Evolutionary conservation across 2,329 filamentous ascomycete species (phyloP), one percentile per base, ranked within the genome.

Genomic region (Herpotrichia juniperi): DNA sequence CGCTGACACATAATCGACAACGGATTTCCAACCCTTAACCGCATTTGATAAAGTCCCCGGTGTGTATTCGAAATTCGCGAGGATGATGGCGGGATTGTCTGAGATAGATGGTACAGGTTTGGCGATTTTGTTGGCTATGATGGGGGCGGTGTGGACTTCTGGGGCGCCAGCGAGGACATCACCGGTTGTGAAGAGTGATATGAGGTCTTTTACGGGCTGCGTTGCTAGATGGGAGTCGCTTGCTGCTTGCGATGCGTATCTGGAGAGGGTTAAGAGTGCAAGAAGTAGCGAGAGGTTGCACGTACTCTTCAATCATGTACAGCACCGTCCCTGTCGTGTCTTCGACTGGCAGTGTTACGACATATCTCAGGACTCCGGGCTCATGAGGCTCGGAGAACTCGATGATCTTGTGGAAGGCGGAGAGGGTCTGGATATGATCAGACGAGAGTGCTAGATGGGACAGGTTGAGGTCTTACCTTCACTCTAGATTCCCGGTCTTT

Each of bases 251-350:
- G 58, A 58, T 21, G 63, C 57, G 34, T 67, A 67, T 48, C 58
- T 61, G 30, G 19, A 12, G 19, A 39, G 25, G 16, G 11, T 7
- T n/a, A 25, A 7, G 22, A 12, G 19, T 19, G 11, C 19, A 2
- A 40, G 34, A 6, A 48, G 22, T 3, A 12, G 25, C 3, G n/a
- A 9, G 19, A n/a, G 21, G 22, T 35, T 35, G 26, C 10, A 24
- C 53, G n/a, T 51, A 57, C 57, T 66, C 63, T 50, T 66, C 64
- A 25, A 68, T 63, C 62, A 66, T 66, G 35, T 66, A 68, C 12
- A 68, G 47, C 8, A 61, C 62, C 2, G 52, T 66, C 3, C 46
- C 43, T 2, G 26, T 25, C 0, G 21, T 48, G 40, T 66, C 64
- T 8, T 64, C 53, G 0, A 57, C 11, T 1, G 62, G 62, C 11